Conservation (phyloP, 176 grass and related monocot species). For the Leersia perrieri region DNA sequence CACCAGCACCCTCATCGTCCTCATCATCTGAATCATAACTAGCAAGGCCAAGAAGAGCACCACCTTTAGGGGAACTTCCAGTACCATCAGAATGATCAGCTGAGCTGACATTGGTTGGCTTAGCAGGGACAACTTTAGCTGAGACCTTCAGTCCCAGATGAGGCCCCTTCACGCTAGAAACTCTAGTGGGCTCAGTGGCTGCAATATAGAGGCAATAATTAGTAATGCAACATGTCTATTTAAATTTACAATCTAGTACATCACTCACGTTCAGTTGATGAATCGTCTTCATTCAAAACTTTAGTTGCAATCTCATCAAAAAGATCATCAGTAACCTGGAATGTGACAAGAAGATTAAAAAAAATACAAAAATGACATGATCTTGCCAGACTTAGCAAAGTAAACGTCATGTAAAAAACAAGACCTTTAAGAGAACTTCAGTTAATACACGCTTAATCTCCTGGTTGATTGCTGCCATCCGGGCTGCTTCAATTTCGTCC, state of each 20-base stretch:
- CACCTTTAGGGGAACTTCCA: conserved; percentile 50
- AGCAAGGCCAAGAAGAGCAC: conserved; percentile 86
- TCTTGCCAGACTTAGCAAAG: not conserved
- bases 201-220: conserved; percentile 45
- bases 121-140: conserved; percentile 45
- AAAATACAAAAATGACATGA: conserved; percentile 5
- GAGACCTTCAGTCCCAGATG: conserved; percentile 39
- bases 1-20: conserved; percentile 27
- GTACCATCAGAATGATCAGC: conserved; percentile 28
- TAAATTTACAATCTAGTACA: conserved; percentile 21
- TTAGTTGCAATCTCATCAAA: conserved; percentile 91
- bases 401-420: conserved; percentile 13
- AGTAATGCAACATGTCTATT: conserved; percentile 24
- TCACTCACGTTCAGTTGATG: conserved; percentile 53
- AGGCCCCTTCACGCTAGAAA: conserved; percentile 38
- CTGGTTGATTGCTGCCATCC: conserved; percentile 64
- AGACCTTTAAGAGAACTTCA: conserved; percentile 92
- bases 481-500: conserved; percentile 72
- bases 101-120: conserved; percentile 31
- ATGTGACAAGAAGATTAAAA: conserved; percentile 14
- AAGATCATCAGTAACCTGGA: conserved; percentile 96
- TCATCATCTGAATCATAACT: conserved; percentile 92
- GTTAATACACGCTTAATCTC: conserved; percentile 97
- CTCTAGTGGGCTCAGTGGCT: conserved; percentile 41
- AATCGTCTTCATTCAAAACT: conserved; percentile 85